Evolutionary conservation across 2,329 filamentous ascomycete species (phyloP), one percentile per base, ranked within the genome.

Genomic region (Gremmenia infestans): DNA sequence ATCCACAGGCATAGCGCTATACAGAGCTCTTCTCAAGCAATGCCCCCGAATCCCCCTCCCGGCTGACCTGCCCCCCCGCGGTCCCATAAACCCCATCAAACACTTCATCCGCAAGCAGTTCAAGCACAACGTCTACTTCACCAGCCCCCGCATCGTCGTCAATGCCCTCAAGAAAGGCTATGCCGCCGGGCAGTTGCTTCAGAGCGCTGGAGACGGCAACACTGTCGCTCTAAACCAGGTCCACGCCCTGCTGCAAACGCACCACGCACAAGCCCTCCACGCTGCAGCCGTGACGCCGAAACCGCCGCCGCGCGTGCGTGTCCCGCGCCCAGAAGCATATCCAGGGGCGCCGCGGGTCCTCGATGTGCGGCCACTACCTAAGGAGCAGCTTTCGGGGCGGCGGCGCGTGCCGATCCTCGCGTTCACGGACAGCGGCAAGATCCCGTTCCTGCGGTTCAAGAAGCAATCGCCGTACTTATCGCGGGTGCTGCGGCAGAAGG

Each of bases 131-230:
- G 73, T 73, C 46, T 69, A 76, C 48, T 76, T 86, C 55, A 79
- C 76, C 12, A 87, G 83, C 61, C 73, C 78, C 1, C 78, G 82
- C 17, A 76, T 88, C 39, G 74, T 90, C 23, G 78, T 80, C 50
- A 74, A 81, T 2, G 80, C 83, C 7, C 81, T 93, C 63, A 73
- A 80, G 36, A 80, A 81, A 25, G 89, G 88, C 23, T 92, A 92
- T 73, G 81, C 82, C 71, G 82, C 83, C 19, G n/a, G 9, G 5
- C 9, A 15, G 5, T 61, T 70, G 48, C 61, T 71, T 28, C 59
- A 61, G 35, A 51, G 52, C 17, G 65, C 69, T 8, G 63, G 53
- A 12, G 54, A 64, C n/a, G 64, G 66, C 25, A 48, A 61, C 17
- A 1, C n/a, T 3, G 12, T 54, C 5, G 62, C 68, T 0, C 45